Evolutionary conservation across 177 flowering plant genomes (phyloP).

Genomic region (Vitis hybrid): DNA sequence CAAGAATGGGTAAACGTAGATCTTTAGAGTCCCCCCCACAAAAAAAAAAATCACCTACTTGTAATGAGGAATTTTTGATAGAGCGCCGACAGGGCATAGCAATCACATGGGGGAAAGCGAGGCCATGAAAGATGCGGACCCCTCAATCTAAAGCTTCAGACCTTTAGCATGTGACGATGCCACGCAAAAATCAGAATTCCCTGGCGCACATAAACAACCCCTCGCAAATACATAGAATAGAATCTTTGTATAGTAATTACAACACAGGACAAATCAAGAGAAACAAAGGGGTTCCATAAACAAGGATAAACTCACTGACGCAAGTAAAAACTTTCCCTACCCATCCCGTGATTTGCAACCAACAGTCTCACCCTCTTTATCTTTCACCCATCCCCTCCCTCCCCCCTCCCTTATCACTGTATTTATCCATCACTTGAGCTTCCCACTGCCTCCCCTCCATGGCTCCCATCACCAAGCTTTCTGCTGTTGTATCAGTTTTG

Average conservation of each 20-base stretch:
- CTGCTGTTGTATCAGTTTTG: not conserved
- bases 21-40: too few species aligned
- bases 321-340: not conserved
- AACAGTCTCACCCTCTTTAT: not conserved
- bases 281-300: not conserved
- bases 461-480: constrained; percentile 9
- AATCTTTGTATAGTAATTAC: not conserved
- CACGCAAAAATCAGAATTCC: too few species aligned
- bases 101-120: not conserved
- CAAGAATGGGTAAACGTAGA: too few species aligned
- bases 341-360: constrained; percentile 7
- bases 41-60: too few species aligned
- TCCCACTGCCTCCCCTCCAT: not conserved
- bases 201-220: not conserved
- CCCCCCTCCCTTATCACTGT: not conserved
- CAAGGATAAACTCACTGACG: not conserved
- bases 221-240: not conserved
- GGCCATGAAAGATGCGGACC: not conserved
- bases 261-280: not conserved
- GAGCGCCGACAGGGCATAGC: too few species aligned
- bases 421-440: not conserved
- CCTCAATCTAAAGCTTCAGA: not conserved
- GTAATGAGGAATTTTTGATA: too few species aligned
- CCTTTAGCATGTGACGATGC: not conserved
- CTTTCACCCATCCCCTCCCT: not conserved